Base-by-base conservation (phyloP, 345 rosid genomes). In the Citrus hindsii region DNA sequence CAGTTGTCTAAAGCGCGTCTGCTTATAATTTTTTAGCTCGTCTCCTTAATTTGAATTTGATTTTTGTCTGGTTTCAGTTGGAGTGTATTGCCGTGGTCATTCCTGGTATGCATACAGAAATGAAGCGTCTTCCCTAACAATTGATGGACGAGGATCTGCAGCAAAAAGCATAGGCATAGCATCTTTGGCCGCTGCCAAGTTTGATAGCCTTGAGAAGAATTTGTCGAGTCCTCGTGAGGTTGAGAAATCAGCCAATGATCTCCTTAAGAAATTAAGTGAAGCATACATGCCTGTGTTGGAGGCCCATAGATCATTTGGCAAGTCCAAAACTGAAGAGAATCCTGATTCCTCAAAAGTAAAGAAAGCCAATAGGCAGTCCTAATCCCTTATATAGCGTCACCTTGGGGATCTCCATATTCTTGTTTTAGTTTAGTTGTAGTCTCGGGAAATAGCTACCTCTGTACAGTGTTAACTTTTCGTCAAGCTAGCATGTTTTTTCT, bases 91-190 rank as follows among this genome's bases (percentile, higher is more conserved):
- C 89, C 5, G 97, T 78, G 95, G 99, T 8, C 68, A 88, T 86
- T 89, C 92, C 24, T 96, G 99, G 99, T 96, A 91, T 66, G 91
- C 98, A 32, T 90, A 98, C 42, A 87, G 95, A 82, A 97, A 96
- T 5, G 99, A 89, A 59, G 89, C 82, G 35, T 91, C 98, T 1
- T 86, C 84, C 79, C 86, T 94, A 82, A 88, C 98, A 8, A 91
- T 96, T 64, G 90, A 84, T 71, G 82, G 84, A 14, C 94, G 91
- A 3, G 86, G 86, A 73, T 81, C 93, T 53, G 80, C 83, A 14
- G 81, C 82, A 18, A 84, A 75, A 76, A 86, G 74, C 28, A 89
- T 83, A 19, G 93, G 92, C 27, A 77, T 82, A 0, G 95, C 84
- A 35, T 85, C 86, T 16, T 83, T 80, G 84, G 94, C 93, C 13